Percentiles rank a stretch among this genome's conserved stretches.
Evolutionary conservation across 805 yeast species (phyloP).

Genomic region (Cyberlindnera lachancei): DNA sequence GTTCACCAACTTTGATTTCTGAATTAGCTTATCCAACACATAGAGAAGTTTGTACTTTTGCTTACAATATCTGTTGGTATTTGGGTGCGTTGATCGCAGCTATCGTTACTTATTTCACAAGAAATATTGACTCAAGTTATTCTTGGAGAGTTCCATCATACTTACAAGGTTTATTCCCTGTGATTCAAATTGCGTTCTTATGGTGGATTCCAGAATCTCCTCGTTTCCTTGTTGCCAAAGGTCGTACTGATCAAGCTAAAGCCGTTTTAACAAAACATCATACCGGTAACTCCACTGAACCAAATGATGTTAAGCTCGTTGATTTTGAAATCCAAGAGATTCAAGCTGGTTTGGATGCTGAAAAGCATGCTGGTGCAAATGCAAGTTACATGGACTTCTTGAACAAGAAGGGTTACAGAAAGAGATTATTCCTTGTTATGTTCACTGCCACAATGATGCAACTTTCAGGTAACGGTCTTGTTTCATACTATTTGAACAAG

Average conservation of each 20-base stretch:
- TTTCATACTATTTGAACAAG: constrained; percentile 40
- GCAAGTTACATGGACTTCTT: constrained; percentile 32
- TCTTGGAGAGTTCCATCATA: constrained; percentile 50
- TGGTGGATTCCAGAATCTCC: constrained; percentile 43
- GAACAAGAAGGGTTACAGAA: constrained; percentile 28
- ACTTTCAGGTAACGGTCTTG: constrained; percentile 43
- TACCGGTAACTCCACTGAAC: constrained; percentile 26
- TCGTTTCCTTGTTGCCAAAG: constrained; percentile 35
- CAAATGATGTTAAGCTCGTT: constrained; percentile 19
- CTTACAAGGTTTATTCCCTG: constrained; percentile 41
- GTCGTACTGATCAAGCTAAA: constrained; percentile 36
- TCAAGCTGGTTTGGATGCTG: constrained; percentile 32
- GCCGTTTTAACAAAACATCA: constrained; percentile 31
- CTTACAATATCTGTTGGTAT: constrained; percentile 44
- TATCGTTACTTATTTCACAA: constrained; percentile 21
- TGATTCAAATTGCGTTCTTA: constrained; percentile 30
- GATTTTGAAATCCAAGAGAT: constrained; percentile 35
- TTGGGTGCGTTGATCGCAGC: constrained; percentile 43
- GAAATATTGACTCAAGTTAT: constrained; percentile 23
- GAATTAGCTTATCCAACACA: constrained; percentile 44
- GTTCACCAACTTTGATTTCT: constrained; percentile 42
- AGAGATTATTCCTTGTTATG: constrained; percentile 30
- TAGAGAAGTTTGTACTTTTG: constrained; percentile 32
- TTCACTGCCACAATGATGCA: constrained; percentile 33
- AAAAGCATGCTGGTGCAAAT: constrained; percentile 24